Percentiles rank a stretch among this genome's conserved stretches.
Conservation (phyloP, 2,329 filamentous ascomycete genomes). For the Aspergillus costaricaensis region DNA sequence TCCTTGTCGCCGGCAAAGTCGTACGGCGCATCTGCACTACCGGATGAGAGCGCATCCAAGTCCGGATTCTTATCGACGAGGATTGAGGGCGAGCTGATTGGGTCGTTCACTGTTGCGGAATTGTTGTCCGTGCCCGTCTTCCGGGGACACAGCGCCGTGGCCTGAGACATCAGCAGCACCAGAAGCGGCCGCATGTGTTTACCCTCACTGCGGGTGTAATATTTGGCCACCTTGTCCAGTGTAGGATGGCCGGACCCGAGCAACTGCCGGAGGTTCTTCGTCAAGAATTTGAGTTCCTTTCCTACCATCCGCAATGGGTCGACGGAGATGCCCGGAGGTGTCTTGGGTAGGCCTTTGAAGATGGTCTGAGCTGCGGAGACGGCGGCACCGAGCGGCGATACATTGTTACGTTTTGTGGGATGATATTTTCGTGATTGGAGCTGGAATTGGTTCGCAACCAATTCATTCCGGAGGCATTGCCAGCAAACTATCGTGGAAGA, state of each 20-base stretch:
- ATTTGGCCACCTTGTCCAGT: conserved; percentile 92
- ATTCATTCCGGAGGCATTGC: conserved; percentile 44
- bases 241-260: conserved; percentile 92
- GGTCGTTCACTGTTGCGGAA: conserved; percentile 54
- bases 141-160: conserved; percentile 79
- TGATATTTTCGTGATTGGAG: conserved; percentile 42
- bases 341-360: conserved; percentile 46
- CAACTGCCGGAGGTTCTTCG: conserved; percentile 89
- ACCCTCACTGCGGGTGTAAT: conserved; percentile 94
- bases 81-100: conserved; percentile 62
- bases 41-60: conserved; percentile 55
- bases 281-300: conserved; percentile 95
- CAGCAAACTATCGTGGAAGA: conserved; percentile 39
- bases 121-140: conserved; percentile 44
- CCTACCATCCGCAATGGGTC: conserved; percentile 88
- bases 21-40: conserved; percentile 39
- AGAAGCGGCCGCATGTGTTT: conserved; percentile 95
- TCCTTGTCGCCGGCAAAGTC: conserved; percentile 50
- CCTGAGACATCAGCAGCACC: conserved; percentile 93
- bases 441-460: conserved; percentile 26
- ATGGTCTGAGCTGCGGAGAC: conserved; percentile 56
- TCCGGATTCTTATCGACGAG: conserved; percentile 83
- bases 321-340: conserved; percentile 64
- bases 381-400: conserved; percentile 46
- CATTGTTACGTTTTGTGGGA: conserved; percentile 42